Percentiles rank a stretch among this genome's conserved stretches.
Conservation (phyloP, 176 grass and related monocot species). For the Neostapfia colusana region DNA sequence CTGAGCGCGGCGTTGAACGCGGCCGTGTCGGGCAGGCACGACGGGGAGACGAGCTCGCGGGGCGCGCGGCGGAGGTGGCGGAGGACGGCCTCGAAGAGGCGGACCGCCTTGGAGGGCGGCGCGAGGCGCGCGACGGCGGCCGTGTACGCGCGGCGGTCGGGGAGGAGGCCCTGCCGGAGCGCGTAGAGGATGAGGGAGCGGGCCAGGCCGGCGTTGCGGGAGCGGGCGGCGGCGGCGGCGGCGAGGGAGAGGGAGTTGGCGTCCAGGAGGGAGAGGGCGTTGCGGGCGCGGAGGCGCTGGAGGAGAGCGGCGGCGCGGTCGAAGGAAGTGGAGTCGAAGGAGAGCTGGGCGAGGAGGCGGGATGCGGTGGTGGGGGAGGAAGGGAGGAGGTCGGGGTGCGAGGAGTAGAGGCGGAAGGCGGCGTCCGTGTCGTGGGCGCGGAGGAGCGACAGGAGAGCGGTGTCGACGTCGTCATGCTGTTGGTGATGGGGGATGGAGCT, state of each 20-base stretch:
- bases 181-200: constrained; percentile 60
- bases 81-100: constrained; percentile 69
- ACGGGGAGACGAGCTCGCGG: neutral
- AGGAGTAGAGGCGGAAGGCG: constrained; percentile 61
- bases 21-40: constrained; percentile 61
- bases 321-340: constrained; percentile 45
- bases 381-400: constrained; percentile 47
- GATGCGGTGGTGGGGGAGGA: constrained; percentile 53
- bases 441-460: constrained; percentile 57
- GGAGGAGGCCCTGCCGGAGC: constrained; percentile 63
- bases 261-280: constrained; percentile 61
- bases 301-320: constrained; percentile 63
- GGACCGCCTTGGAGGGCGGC: constrained; percentile 42
- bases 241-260: constrained; percentile 80
- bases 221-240: constrained; percentile 56
- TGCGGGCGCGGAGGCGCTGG: constrained; percentile 44
- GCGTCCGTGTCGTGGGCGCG: constrained; percentile 60
- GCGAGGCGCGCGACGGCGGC: constrained; percentile 58
- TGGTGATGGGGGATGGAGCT: too few relatives aligned
- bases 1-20: constrained; percentile 85
- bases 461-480: neutral
- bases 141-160: constrained; percentile 84
- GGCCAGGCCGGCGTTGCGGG: constrained; percentile 43
- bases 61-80: constrained; percentile 46
- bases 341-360: constrained; percentile 83